Percentiles rank a stretch among this genome's conserved stretches.
Evolutionary conservation across 306 rosid species (phyloP).

Genomic region (Sicyos baderoa): DNA sequence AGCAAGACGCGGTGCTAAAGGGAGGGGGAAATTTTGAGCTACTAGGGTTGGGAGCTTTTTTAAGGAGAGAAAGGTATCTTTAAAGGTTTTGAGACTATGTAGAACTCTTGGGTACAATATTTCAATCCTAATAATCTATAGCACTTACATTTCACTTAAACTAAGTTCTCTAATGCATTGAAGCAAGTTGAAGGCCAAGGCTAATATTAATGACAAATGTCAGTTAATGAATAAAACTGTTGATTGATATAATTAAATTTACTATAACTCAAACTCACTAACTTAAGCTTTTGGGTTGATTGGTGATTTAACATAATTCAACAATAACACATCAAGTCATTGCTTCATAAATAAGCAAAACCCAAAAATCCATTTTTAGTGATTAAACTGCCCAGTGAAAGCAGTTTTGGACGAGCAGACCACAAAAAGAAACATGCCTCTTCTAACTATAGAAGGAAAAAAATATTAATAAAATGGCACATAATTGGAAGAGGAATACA

Average conservation of each 20-base stretch:
- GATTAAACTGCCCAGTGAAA: background rate
- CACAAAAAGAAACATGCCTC: background rate
- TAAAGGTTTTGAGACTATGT: background rate
- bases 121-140: background rate
- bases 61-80: too few species aligned
- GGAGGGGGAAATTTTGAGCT: too few species aligned
- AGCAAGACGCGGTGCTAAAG: too few species aligned
- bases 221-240: background rate
- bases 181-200: background rate
- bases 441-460: background rate
- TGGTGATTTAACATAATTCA: too few species aligned
- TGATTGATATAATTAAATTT: too few species aligned
- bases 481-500: background rate
- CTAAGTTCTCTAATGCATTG: background rate
- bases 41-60: too few species aligned
- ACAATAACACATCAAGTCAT: background rate
- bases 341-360: background rate
- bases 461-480: background rate
- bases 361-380: background rate
- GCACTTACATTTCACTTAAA: background rate
- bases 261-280: too few species aligned
- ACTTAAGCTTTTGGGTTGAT: too few species aligned
- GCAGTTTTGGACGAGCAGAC: background rate
- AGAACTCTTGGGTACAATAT: background rate
- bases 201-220: background rate